phyloP scores from a whole-genome alignment of 768 basidiomycete genomes.

The Mycena rosella region DNA sequence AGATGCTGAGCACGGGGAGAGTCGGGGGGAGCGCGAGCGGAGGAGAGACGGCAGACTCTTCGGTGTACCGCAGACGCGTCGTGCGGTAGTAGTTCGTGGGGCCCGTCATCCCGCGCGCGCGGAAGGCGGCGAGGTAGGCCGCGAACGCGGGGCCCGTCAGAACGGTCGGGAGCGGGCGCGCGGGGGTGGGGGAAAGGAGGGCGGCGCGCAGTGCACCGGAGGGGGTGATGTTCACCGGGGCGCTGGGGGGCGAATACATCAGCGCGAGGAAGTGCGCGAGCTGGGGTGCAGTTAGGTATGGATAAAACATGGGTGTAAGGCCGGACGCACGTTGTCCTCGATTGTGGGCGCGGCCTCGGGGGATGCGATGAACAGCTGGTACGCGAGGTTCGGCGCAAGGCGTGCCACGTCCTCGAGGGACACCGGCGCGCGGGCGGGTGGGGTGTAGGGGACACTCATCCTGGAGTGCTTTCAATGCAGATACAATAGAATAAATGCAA shows the following conservation, averaged over 20 bases:
- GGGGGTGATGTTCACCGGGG: conserved; percentile 13
- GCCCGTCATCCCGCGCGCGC: conserved; percentile 73
- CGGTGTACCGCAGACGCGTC: conserved; percentile 60
- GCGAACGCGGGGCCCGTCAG: not conserved
- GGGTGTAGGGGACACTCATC: conserved; percentile 75
- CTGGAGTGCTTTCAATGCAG: conserved; percentile 58
- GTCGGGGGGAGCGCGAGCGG: conserved; percentile 54
- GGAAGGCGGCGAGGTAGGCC: conserved; percentile 31
- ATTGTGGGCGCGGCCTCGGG: conserved; percentile 65
- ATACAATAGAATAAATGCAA: too few species aligned
- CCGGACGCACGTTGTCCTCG: conserved; percentile 49
- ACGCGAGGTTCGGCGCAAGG: conserved; percentile 69
- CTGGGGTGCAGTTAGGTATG: conserved; percentile 38
- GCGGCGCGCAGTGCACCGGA: not conserved
- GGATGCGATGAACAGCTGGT: conserved; percentile 76
- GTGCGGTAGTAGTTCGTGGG: conserved; percentile 87
- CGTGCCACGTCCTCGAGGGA: conserved; percentile 65
- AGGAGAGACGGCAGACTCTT: conserved; percentile 54
- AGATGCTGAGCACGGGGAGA: conserved; percentile 71
- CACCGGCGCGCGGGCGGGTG: conserved; percentile 64
- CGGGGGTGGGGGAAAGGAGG: not conserved
- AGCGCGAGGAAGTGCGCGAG: conserved; percentile 53
- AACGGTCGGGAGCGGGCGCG: not conserved
- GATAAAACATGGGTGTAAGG: too few species aligned
- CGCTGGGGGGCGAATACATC: conserved; percentile 37